Conservation (phyloP, 208 protist genomes). For the Crithidia expoeki region DNA sequence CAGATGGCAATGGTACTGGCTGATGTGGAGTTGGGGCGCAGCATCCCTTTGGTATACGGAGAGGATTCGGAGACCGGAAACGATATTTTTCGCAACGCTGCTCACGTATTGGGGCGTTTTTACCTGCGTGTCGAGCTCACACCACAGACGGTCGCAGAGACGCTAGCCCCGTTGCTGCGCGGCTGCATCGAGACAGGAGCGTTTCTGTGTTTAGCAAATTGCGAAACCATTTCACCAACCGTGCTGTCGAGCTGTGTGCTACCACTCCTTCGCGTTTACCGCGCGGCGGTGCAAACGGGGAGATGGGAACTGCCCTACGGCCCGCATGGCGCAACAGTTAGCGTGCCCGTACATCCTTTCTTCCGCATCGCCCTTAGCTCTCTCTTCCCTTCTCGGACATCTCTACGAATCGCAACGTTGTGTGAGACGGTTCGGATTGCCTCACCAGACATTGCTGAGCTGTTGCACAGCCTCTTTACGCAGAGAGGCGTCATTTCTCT, state of each 20-base stretch:
- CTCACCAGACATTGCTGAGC: conserved; percentile 34
- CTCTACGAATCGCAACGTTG: conserved; percentile 16
- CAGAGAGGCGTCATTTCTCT: conserved; percentile 16
- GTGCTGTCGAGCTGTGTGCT: conserved; percentile 23
- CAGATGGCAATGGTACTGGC: conserved; percentile 24
- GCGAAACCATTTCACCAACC: conserved; percentile 37
- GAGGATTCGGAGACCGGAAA: conserved; percentile 16
- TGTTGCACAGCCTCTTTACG: conserved; percentile 51
- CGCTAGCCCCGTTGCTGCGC: conserved; percentile 49
- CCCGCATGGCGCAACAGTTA: background rate
- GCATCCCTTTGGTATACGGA: conserved; percentile 38
- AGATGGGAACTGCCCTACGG: conserved; percentile 26
- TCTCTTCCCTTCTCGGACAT: background rate
- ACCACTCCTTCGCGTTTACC: conserved; percentile 13
- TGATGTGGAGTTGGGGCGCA: conserved; percentile 23
- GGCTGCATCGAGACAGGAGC: conserved; percentile 67
- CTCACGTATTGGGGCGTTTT: conserved; percentile 60
- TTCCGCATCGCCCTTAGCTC: conserved; percentile 24
- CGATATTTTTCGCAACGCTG: conserved; percentile 26
- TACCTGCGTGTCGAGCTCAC: conserved; percentile 64
- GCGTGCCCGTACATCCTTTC: conserved; percentile 30
- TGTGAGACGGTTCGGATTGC: conserved; percentile 24
- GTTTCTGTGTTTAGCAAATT: conserved; percentile 65
- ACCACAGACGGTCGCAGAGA: conserved; percentile 35
- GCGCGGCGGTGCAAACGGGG: conserved; percentile 11